Conservation (phyloP, 2,329 filamentous ascomycete genomes). For the Fusarium haematococcum region DNA sequence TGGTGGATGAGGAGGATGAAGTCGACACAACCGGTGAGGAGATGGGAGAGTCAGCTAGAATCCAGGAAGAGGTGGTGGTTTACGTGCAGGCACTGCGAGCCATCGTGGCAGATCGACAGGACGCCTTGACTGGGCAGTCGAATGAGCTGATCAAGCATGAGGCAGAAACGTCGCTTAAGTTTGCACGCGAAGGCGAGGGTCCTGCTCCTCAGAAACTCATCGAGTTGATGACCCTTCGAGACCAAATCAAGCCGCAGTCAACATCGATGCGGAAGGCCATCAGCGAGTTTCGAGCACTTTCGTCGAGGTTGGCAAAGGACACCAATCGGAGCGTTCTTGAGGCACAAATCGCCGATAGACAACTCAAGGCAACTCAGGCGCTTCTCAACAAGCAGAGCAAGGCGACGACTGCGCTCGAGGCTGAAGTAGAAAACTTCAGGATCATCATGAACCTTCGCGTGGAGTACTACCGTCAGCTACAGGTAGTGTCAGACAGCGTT, state of each 20-base stretch:
- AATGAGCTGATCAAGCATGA: slow-evolving; percentile 83
- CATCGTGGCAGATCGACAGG: slow-evolving; percentile 81
- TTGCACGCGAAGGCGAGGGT: slow-evolving; percentile 73
- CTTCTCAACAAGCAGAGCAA: slow-evolving; percentile 65
- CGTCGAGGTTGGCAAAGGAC: slow-evolving; percentile 62
- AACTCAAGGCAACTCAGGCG: slow-evolving; percentile 71
- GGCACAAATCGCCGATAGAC: slow-evolving; percentile 70
- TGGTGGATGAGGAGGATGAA: slow-evolving; percentile 84
- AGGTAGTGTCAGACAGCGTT: slow-evolving; percentile 90
- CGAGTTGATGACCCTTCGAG: slow-evolving; percentile 62
- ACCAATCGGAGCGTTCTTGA: slow-evolving; percentile 72
- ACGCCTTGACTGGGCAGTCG: slow-evolving; percentile 80
- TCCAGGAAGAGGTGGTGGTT: slow-evolving; percentile 89
- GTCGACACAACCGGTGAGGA: slow-evolving; percentile 87
- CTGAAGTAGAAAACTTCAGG: slow-evolving; percentile 81
- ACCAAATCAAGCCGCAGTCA: slow-evolving; percentile 62
- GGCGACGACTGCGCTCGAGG: slow-evolving; percentile 62
- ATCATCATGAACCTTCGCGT: slow-evolving; percentile 85
- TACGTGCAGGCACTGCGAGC: slow-evolving; percentile 84
- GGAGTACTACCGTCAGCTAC: slow-evolving; percentile 91
- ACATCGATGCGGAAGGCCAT: slow-evolving; percentile 79
- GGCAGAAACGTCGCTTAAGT: slow-evolving; percentile 68
- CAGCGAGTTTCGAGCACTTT: slow-evolving; percentile 75
- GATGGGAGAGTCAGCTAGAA: slow-evolving; percentile 86
- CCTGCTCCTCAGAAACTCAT: slow-evolving; percentile 75